A percentile compares a stretch with the other conserved stretches of the same genome.
Evolutionary conservation across 495 filamentous ascomycete genomes (phyloP).

Genomic region (Tuber calosporum): DNA sequence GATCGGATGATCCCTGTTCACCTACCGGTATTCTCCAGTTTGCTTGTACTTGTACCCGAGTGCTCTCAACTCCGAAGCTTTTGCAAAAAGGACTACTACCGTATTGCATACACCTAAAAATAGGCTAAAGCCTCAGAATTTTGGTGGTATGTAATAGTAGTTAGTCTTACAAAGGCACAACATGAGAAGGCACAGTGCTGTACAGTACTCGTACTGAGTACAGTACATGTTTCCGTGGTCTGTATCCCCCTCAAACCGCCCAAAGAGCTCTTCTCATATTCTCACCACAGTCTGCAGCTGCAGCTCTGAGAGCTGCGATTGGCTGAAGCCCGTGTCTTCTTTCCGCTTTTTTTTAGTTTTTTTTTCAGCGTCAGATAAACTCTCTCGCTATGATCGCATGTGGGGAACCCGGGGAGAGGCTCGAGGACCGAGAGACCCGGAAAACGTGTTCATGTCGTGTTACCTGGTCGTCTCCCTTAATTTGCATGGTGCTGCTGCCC

Average conservation of each 20-base stretch:
- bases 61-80: no score
- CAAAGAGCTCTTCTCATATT: neutral
- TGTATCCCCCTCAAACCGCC: neutral
- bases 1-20: neutral
- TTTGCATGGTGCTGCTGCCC: neutral
- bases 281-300: neutral
- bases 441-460: constrained; percentile 5
- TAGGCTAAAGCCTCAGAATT: neutral
- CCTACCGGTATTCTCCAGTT: neutral
- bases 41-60: neutral
- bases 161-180: neutral
- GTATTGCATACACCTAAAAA: neutral
- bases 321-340: neutral
- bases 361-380: neutral
- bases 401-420: neutral
- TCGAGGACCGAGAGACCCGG: neutral
- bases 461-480: neutral
- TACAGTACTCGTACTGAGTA: no score
- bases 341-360: neutral
- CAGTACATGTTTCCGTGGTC: neutral
- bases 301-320: neutral
- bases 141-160: neutral
- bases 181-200: neutral
- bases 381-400: neutral
- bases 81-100: neutral